These are phyloP conservation scores for Capsicum pubescens DNA, from an alignment of 257 asterid genomes.

Conservation along the genomic window DNA sequence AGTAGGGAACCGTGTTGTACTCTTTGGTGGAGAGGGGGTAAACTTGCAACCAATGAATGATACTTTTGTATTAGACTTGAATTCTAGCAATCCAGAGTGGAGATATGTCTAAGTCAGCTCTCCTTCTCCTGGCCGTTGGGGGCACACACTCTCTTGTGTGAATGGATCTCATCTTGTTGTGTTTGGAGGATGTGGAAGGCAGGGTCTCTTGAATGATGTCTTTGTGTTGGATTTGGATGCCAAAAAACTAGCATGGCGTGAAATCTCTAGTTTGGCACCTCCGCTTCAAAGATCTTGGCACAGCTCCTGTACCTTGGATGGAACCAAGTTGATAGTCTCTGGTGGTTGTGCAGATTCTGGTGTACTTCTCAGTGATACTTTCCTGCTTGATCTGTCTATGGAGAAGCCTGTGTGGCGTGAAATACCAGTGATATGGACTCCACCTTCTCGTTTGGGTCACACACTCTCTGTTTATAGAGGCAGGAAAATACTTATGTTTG, in stretches of 20 bases:
- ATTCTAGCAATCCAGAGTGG: conserved; percentile 84
- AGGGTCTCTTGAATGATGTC: conserved; percentile 91
- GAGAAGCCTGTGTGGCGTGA: conserved; percentile 89
- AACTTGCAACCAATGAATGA: conserved; percentile 98
- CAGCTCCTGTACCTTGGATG: conserved; percentile 95
- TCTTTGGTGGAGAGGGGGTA: conserved; percentile 97
- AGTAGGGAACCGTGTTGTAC: conserved; percentile 88
- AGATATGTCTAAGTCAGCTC: conserved; percentile 78
- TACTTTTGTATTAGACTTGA: conserved; percentile 83
- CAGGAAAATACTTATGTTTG: conserved; percentile 89
- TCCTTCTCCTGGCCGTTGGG: conserved; percentile 97
- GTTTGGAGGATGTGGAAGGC: conserved; percentile 93
- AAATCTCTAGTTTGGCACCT: conserved; percentile 89
- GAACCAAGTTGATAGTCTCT: conserved; percentile 88
- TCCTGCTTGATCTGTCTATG: conserved; percentile 80
- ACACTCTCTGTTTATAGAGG: conserved; percentile 82
- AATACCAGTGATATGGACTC: conserved; percentile 89
- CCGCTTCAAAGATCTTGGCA: conserved; percentile 99
- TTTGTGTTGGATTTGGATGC: conserved; percentile 91
- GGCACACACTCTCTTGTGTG: conserved; percentile 93
- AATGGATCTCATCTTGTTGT: conserved; percentile 89
- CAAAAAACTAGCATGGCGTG: conserved; percentile 85
- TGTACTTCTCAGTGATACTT: conserved; percentile 82
- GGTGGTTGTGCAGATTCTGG: conserved; percentile 97
- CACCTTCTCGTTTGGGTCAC: conserved; percentile 94